Conservation (phyloP, 2,329 filamentous ascomycete genomes). For the Exophiala xenobiotica region DNA sequence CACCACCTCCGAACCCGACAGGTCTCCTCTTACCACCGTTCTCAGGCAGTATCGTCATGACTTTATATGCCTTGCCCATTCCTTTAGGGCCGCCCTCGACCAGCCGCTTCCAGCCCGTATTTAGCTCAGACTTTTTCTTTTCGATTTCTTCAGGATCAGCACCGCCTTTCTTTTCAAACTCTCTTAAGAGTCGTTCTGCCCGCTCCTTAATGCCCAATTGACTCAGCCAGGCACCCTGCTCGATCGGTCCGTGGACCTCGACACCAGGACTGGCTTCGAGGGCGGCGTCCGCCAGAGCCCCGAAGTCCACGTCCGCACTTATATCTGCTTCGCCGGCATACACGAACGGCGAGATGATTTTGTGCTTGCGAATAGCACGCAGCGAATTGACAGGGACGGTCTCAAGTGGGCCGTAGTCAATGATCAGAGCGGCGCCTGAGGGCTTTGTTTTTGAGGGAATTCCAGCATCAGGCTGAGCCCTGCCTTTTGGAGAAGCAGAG, state of each 20-base stretch:
- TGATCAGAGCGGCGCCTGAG: slow-evolving; percentile 84
- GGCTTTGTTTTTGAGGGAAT: slow-evolving; percentile 54
- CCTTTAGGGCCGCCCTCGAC: slow-evolving; percentile 79
- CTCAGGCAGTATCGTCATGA: slow-evolving; percentile 83
- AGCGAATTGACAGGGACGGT: slow-evolving; percentile 85
- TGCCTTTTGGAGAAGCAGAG: slow-evolving; percentile 16
- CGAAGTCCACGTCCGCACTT: slow-evolving; percentile 91
- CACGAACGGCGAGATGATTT: slow-evolving; percentile 73
- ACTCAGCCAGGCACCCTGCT: slow-evolving; percentile 76
- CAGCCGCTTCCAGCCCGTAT: slow-evolving; percentile 74
- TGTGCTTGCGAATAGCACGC: slow-evolving; percentile 79
- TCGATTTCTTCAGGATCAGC: slow-evolving; percentile 45
- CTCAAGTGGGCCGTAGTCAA: slow-evolving; percentile 84
- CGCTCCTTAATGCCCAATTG: slow-evolving; percentile 81
- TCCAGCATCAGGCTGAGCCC: slow-evolving; percentile 47
- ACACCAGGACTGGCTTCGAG: slow-evolving; percentile 72
- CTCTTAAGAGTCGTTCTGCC: slow-evolving; percentile 64
- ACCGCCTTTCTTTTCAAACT: slow-evolving; percentile 34
- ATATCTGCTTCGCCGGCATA: slow-evolving; percentile 82
- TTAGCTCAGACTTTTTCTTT: slow-evolving; percentile 60
- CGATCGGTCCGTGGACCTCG: slow-evolving; percentile 88
- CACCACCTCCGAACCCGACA: slow-evolving; percentile 83
- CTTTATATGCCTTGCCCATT: slow-evolving; percentile 96
- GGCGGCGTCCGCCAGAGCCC: slow-evolving; percentile 78
- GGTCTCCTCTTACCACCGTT: slow-evolving; percentile 71